These are phyloP conservation scores for Salpingoeca rosetta DNA, from an alignment of 78 protist species.

Conservation along the genomic window DNA sequence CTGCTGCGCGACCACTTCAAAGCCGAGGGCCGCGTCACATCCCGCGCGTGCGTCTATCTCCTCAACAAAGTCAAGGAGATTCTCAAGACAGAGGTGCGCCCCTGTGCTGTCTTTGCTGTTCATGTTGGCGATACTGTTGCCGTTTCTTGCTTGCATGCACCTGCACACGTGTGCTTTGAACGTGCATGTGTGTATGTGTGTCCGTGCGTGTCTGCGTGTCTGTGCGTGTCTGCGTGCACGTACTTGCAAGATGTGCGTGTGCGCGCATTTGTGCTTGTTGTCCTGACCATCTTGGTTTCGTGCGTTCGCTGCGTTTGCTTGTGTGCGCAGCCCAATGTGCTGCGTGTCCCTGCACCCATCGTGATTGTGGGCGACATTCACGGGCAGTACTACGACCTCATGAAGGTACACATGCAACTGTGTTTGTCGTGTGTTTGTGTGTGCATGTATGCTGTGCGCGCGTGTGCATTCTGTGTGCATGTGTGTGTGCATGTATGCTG, in stretches of 20 bases:
- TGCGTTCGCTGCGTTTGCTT: too few relatives aligned
- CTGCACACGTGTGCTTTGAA: neutral
- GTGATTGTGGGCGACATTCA: constrained; percentile 82
- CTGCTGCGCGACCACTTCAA: constrained; percentile 4
- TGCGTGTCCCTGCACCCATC: constrained; percentile 43
- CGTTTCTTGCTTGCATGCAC: neutral
- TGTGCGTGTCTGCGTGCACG: neutral
- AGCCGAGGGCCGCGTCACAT: neutral
- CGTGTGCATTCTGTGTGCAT: too few relatives aligned
- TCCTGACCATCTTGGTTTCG: too few relatives aligned
- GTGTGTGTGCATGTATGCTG: too few relatives aligned
- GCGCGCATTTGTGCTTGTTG: neutral
- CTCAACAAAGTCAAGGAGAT: neutral
- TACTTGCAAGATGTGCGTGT: neutral
- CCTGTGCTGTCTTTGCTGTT: neutral
- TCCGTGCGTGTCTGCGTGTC: neutral
- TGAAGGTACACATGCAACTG: too few relatives aligned
- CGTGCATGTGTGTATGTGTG: neutral
- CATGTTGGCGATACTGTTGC: neutral
- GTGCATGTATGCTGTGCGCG: too few relatives aligned
- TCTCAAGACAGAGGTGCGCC: neutral
- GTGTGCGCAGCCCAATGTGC: constrained; percentile 43
- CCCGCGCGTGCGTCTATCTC: neutral
- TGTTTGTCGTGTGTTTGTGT: too few relatives aligned
- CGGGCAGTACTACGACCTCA: constrained; percentile 83